Conservation (phyloP, 139 green algal species). For the Zygnema cylindricum region DNA sequence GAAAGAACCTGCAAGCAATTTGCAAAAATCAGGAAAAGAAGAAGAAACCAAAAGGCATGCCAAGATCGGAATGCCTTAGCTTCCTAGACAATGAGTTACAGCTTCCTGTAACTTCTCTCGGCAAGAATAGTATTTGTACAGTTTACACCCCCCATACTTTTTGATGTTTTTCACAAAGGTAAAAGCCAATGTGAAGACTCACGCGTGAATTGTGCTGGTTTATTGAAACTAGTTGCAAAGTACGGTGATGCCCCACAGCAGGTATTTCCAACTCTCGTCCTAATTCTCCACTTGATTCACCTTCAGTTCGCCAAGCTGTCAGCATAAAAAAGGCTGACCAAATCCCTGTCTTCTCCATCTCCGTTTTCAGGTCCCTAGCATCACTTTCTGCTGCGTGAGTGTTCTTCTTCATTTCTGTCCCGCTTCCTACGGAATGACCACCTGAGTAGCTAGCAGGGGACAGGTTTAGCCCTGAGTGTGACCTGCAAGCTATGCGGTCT, state of each 20-base stretch:
- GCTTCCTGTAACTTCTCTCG: too few relatives aligned
- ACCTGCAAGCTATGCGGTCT: neutral
- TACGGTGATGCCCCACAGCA: neutral
- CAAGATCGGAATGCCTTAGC: too few relatives aligned
- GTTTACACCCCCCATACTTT: too few relatives aligned
- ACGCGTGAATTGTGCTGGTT: neutral
- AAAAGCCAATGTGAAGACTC: too few relatives aligned
- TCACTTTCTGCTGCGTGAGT: too few relatives aligned
- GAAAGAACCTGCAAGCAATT: constrained; percentile 11
- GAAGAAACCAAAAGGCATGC: too few relatives aligned
- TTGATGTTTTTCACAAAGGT: too few relatives aligned
- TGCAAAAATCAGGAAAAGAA: too few relatives aligned
- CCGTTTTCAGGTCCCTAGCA: neutral
- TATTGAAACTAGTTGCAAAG: neutral
- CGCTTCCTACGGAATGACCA: neutral
- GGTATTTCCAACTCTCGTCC: neutral
- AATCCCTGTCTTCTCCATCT: neutral
- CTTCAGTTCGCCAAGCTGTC: neutral
- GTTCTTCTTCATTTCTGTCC: too few relatives aligned
- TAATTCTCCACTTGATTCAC: neutral
- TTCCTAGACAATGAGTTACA: too few relatives aligned
- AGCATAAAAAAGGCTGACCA: neutral
- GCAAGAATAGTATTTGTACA: too few relatives aligned
- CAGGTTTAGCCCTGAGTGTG: neutral
- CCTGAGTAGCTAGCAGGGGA: neutral